Conservation (phyloP, 352 stramenopile species). For the Globisporangium okanoganense region DNA sequence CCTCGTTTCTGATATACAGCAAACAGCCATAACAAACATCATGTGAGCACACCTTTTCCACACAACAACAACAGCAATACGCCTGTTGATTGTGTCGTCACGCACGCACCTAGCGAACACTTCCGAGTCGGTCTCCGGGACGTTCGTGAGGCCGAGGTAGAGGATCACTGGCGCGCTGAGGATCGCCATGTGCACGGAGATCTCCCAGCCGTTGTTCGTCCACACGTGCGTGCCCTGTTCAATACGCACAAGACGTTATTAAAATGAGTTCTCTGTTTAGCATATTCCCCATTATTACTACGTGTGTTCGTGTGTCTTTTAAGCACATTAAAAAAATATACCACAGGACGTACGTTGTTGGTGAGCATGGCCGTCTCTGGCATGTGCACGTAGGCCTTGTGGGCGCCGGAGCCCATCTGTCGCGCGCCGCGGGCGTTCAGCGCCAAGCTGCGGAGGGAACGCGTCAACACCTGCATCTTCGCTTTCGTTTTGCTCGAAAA, state of each 20-base stretch:
- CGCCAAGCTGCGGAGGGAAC: slow-evolving; percentile 26
- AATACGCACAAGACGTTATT: neutral
- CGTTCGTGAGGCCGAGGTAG: slow-evolving; percentile 75
- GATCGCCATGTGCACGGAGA: slow-evolving; percentile 76
- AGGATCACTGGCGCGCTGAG: slow-evolving; percentile 66
- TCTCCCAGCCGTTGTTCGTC: slow-evolving; percentile 81
- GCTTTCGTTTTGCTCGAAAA: slow-evolving; percentile 1
- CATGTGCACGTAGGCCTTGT: slow-evolving; percentile 66
- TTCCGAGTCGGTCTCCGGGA: slow-evolving; percentile 79
- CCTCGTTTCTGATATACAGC: slow-evolving; percentile 40
- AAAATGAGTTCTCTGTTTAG: neutral
- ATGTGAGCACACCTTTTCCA: neutral
- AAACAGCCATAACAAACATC: neutral
- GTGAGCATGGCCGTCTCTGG: slow-evolving; percentile 86
- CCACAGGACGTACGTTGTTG: slow-evolving; percentile 60
- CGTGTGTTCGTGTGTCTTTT: neutral
- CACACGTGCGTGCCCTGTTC: slow-evolving; percentile 71
- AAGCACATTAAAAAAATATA: neutral
- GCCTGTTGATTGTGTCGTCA: neutral
- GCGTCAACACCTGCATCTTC: slow-evolving; percentile 35
- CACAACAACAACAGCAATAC: neutral
- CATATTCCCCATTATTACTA: neutral
- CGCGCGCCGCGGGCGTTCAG: slow-evolving; percentile 31
- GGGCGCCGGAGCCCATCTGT: slow-evolving; percentile 45
- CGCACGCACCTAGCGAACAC: slow-evolving; percentile 62